Percentiles rank a stretch among this genome's conserved stretches.
Conservation (phyloP, 176 grass and related monocot species). For the Phoenix roebelenii region DNA sequence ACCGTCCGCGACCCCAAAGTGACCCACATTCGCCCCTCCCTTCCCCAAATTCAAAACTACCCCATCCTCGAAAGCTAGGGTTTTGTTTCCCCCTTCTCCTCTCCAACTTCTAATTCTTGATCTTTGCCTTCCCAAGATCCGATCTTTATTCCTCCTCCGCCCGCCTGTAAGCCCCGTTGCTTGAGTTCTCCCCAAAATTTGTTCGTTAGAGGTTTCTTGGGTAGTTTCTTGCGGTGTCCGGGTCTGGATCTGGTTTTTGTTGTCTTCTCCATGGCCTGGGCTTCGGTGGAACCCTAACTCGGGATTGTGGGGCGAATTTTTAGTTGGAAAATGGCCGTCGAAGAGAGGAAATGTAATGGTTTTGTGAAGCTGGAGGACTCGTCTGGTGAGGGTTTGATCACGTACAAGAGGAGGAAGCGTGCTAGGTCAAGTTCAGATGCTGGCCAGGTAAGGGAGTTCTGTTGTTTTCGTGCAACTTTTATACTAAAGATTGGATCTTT, state of each 20-base stretch:
- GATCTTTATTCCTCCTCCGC: too few relatives aligned
- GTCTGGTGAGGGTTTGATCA: conserved; percentile 20
- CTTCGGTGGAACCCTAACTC: conserved; percentile 30
- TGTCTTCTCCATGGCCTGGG: not conserved
- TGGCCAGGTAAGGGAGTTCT: not conserved
- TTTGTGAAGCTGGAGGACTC: conserved; percentile 42
- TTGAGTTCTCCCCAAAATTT: too few relatives aligned
- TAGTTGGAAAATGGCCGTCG: conserved; percentile 23
- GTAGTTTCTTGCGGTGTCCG: not conserved
- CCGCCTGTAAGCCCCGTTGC: too few relatives aligned
- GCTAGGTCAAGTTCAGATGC: not conserved
- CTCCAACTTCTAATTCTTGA: too few relatives aligned
- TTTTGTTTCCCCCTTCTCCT: too few relatives aligned
- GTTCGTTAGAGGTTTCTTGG: too few relatives aligned
- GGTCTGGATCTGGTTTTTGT: not conserved
- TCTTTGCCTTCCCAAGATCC: too few relatives aligned
- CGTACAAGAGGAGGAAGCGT: conserved; percentile 39
- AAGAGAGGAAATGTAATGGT: conserved; percentile 19
- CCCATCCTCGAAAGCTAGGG: too few relatives aligned
- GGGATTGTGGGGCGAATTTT: not conserved
- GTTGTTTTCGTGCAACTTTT: not conserved
- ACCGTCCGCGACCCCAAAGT: too few relatives aligned
- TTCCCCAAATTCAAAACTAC: too few relatives aligned
- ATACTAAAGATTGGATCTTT: not conserved
- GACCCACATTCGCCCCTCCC: too few relatives aligned